Evolutionary conservation across 176 grass and related monocot genomes (phyloP).

Genomic region (Juncus effusus): DNA sequence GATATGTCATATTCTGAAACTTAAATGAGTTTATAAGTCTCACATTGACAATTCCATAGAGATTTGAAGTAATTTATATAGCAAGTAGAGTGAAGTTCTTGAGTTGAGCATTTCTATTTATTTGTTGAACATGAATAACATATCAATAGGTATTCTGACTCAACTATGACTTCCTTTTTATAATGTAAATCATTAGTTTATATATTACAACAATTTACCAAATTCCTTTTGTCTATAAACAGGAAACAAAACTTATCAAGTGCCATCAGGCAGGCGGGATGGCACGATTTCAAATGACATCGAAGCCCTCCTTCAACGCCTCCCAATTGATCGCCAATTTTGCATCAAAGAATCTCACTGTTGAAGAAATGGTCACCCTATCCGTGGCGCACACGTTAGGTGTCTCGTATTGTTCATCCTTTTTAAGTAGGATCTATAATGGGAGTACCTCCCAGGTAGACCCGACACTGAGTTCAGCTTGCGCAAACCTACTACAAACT

Average conservation of each 20-base stretch:
- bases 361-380: slow-evolving; percentile 48
- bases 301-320: slow-evolving; percentile 4
- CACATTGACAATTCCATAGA: no score
- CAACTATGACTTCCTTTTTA: no score
- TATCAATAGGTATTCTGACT: no score
- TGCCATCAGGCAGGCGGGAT: slow-evolving; percentile 47
- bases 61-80: no score
- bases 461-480: slow-evolving; percentile 43
- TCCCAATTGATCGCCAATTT: slow-evolving; percentile 26
- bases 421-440: slow-evolving; percentile 36
- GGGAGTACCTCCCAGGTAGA: slow-evolving; percentile 42
- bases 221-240: no score
- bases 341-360: slow-evolving; percentile 39
- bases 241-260: slow-evolving; percentile 53
- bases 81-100: no score
- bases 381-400: slow-evolving; percentile 58
- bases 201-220: no score
- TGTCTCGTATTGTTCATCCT: slow-evolving; percentile 39
- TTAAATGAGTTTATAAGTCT: no score
- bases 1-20: no score
- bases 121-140: no score
- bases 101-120: no score
- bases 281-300: slow-evolving; percentile 12
- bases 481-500: slow-evolving; percentile 47
- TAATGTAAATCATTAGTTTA: no score